A percentile compares a stretch with the other conserved stretches of the same genome.
Conservation (phyloP, 2,329 filamentous ascomycete genomes). For the Sphaerostilbella broomeana region DNA sequence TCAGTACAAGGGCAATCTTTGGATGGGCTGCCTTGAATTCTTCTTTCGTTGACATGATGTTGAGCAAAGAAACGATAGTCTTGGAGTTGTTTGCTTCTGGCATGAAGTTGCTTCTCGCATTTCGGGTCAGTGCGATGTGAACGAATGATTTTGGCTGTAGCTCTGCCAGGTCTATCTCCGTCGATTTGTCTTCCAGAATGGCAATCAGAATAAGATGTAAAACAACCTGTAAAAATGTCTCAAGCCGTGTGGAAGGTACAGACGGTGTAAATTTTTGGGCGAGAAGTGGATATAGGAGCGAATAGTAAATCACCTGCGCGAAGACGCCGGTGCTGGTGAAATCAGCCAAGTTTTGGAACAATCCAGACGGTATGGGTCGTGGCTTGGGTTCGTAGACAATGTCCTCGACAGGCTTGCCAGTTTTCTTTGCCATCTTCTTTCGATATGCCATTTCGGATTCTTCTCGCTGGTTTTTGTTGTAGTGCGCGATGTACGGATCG, state of each 20-base stretch:
- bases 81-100: conserved; percentile 48
- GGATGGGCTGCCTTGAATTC: conserved; percentile 77
- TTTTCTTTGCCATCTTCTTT: conserved; percentile 79
- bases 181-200: conserved; percentile 69
- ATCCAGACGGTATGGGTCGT: conserved; percentile 65
- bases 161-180: conserved; percentile 44
- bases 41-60: conserved; percentile 57
- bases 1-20: conserved; percentile 77
- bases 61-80: conserved; percentile 58
- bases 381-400: conserved; percentile 89
- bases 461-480: conserved; percentile 93
- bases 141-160: conserved; percentile 61
- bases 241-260: conserved; percentile 75
- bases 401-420: conserved; percentile 70
- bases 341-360: conserved; percentile 67
- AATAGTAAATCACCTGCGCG: conserved; percentile 82
- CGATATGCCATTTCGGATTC: conserved; percentile 89
- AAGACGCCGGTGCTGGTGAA: conserved; percentile 85
- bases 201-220: conserved; percentile 83
- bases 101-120: conserved; percentile 56
- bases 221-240: conserved; percentile 87
- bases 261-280: conserved; percentile 62
- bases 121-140: conserved; percentile 58
- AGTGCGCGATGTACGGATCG: conserved; percentile 93
- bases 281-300: conserved; percentile 72